Evolutionary conservation across 257 asterid genomes (phyloP).

Genomic region (Solanum habrochaites): DNA sequence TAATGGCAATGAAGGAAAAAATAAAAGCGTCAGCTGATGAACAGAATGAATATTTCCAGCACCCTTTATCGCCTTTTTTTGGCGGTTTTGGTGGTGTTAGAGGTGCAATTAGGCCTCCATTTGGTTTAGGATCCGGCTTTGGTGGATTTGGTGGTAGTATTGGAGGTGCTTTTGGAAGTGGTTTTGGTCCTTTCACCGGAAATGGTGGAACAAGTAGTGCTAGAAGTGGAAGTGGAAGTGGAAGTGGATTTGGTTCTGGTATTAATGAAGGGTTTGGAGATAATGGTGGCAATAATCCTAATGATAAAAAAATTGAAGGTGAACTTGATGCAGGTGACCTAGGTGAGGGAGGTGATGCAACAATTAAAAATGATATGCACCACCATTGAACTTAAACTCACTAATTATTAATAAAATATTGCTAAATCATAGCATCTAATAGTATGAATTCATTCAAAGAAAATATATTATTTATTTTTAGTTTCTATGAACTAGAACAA

Average conservation of each 20-base stretch:
- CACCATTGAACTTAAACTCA: neutral
- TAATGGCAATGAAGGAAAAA: neutral
- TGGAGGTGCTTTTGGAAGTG: neutral
- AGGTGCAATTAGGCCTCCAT: conserved; percentile 1
- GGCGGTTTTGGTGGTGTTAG: neutral
- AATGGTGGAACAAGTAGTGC: neutral
- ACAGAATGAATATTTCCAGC: conserved; percentile 18
- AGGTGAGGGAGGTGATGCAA: neutral
- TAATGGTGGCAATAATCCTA: neutral
- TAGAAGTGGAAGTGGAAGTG: neutral
- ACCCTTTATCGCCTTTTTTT: conserved; percentile 3
- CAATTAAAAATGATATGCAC: neutral
- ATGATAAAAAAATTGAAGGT: neutral
- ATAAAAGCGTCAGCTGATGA: neutral
- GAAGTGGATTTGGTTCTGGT: neutral
- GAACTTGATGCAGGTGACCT: neutral
- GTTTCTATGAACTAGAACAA: neutral
- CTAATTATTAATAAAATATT: neutral
- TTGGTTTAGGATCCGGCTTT: conserved; percentile 1
- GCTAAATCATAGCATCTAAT: too few relatives aligned
- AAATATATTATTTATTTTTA: neutral
- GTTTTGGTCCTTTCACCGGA: neutral
- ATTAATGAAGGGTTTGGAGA: neutral
- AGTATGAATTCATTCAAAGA: neutral
- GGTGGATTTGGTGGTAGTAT: conserved; percentile 2